These are phyloP conservation scores for Malania oleifera DNA, from an alignment of 164 flowering plant species.

Conservation along the genomic window DNA sequence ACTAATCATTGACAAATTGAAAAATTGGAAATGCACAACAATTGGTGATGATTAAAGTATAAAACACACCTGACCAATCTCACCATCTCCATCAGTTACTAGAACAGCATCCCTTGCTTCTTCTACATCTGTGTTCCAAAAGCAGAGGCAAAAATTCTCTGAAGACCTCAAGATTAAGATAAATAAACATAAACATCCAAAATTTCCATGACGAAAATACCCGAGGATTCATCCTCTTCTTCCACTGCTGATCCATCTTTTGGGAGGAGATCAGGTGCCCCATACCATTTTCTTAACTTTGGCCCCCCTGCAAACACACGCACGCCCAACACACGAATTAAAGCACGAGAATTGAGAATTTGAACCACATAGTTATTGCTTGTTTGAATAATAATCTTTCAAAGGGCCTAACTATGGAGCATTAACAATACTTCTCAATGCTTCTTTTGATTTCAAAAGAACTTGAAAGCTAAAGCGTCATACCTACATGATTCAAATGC, in stretches of 20 bases:
- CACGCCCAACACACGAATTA: background rate
- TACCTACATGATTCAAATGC: no score
- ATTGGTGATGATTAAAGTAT: no score
- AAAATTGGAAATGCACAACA: no score
- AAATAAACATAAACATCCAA: background rate
- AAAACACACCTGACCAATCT: conserved; percentile 80
- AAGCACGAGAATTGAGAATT: no score
- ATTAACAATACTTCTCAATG: no score
- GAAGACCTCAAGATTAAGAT: conserved; percentile 1
- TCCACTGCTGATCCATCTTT: conserved; percentile 51
- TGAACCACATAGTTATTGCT: no score
- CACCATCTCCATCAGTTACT: conserved; percentile 92
- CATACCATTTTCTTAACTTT: conserved; percentile 95
- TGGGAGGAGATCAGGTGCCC: conserved; percentile 73
- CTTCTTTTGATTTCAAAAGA: no score
- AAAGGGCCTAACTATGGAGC: no score
- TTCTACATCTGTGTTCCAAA: conserved; percentile 38
- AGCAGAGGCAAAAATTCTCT: background rate
- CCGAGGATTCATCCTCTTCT: conserved; percentile 50
- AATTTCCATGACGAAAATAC: conserved; percentile 19
- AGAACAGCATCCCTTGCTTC: conserved; percentile 76
- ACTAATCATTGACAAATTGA: no score
- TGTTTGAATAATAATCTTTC: no score
- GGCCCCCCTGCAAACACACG: conserved; percentile 66
- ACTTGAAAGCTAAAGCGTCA: no score